Percentiles rank a stretch among this genome's conserved stretches.
Conservation (phyloP, 768 basidiomycete genomes). For the Boletellus emodensis region DNA sequence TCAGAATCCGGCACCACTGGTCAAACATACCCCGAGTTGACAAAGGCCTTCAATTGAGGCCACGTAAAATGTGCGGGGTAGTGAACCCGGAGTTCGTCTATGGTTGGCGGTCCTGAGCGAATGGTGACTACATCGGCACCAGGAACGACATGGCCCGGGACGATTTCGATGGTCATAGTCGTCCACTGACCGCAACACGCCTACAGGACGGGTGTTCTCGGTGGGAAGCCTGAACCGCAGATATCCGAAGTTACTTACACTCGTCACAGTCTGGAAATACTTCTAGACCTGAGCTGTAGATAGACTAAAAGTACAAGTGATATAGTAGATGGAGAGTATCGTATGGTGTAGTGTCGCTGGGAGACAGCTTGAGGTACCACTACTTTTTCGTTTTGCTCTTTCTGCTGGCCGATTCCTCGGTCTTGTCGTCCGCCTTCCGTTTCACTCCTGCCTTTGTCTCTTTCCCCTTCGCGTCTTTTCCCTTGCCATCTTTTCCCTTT, state of each 20-base stretch:
- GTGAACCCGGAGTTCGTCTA: constrained; percentile 58
- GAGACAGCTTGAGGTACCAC: neutral
- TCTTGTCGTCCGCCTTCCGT: constrained; percentile 34
- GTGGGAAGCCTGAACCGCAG: too few relatives aligned
- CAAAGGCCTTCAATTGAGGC: constrained; percentile 68
- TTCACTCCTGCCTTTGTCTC: constrained; percentile 13
- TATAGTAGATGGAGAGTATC: neutral
- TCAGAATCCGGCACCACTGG: neutral
- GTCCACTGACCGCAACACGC: neutral
- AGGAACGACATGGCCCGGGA: neutral
- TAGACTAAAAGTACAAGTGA: constrained; percentile 13
- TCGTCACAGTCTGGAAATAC: too few relatives aligned
- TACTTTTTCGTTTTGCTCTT: constrained; percentile 40
- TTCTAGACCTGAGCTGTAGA: too few relatives aligned
- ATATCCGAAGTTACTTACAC: too few relatives aligned
- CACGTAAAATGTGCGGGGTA: constrained; percentile 79
- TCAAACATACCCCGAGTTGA: constrained; percentile 67
- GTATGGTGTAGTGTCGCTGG: too few relatives aligned
- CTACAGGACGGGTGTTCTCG: neutral
- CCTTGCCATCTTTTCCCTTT: constrained; percentile 50
- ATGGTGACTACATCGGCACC: constrained; percentile 32
- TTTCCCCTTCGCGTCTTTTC: constrained; percentile 18
- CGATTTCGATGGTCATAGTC: constrained; percentile 20
- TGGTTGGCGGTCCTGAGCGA: constrained; percentile 62
- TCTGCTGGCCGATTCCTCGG: constrained; percentile 32